Evolutionary conservation across 2,329 filamentous ascomycete species (phyloP), one percentile per base, ranked within the genome.

Genomic region (Sporothrix dimorphospora): DNA sequence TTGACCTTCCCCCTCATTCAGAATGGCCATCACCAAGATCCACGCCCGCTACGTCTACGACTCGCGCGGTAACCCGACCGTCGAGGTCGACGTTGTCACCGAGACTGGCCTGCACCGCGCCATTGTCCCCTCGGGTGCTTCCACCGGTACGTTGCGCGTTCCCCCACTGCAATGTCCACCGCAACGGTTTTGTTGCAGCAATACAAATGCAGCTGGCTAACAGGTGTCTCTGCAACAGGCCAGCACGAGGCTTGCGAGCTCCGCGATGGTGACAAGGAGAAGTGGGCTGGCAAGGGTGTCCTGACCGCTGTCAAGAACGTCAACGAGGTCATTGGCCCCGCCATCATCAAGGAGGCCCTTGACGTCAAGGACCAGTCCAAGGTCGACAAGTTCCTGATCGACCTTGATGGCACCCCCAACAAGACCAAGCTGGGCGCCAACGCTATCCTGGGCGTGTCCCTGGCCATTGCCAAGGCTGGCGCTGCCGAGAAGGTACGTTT

Each of bases 11-110:
- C 47, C 27, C 21, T 16, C 19, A 59, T 71, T 79, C 85, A 94
- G 82, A 78, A 99, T 99, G 96, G 87, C 92, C 80, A 93, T 96
- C 85, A 90, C 90, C 84, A 95, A 94, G 88, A 89, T 96, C 82
- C 92, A 94, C 89, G 93, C 92, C 81, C 92, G 96, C 82, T 94
- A 92, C 81, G 94, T 99, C 87, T 99, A 95, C 90, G 96, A 99
- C 90, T 98, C 96, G 83, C 95, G 96, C 82, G 90, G 90, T 83
- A 99, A 99, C 91, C 96, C 96, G 81, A 99, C 96, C 82, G 95
- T 98, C 81, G 95, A 98, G 89, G 95, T 98, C 80, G 95, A 98
- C 83, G 90, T 98, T 79, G 92, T 97, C 85, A 98, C 94, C 79
- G 94, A 97, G 87, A 97, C 92, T 79, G 95, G 95, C 81, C 91